Base-by-base conservation (phyloP, 331 rosid species). In the Telfairia occidentalis region DNA sequence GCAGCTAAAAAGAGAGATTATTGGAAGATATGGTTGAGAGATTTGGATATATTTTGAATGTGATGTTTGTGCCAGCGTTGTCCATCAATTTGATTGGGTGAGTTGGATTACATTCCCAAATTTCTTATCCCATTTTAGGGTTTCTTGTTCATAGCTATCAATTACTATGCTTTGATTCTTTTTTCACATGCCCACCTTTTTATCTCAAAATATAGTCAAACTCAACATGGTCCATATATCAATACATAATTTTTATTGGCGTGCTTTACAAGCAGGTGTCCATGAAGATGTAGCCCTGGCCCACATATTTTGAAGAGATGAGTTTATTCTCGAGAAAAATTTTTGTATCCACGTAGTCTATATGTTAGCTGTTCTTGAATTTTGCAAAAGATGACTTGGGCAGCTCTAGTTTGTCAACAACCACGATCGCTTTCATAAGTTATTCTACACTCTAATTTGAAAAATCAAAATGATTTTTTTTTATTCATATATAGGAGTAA, bases 41-140 rank as follows among this genome's bases (percentile, higher is more conserved):
- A 16, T 19, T 71, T 90, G 92, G 30, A 2, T 86, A 86, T n/a
- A n/a, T n/a, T 82, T 78, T 88, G 77, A 88, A 88, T 82, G 92
- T 90, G 53, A 87, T 88, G 53, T 84, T 86, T 71, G 90, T 84
- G 81, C 80, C 85, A 71, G 89, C 87, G 26, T 28, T 87, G 45
- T 81, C 88, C 82, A 84, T 88, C 75, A 88, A 88, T 81, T 76
- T 86, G 79, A 86, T 89, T 75, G 93, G 93, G 93, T 84, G 72
- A 78, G 90, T 83, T 52, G 30, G 72, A 55, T 66, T 80, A 37
- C 30, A 48, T 18, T 71, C 19, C 59, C 13, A 23, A 43, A 26
- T 54, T 59, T 78, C 76, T 71, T 46, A 55, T 71, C 69, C 34
- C 28, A 29, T 9, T 49, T 60, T 73, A 15, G 16, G 26, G 52